A percentile compares a stretch with the other conserved stretches of the same genome.
Conservation (phyloP, 805 yeast species). For the Kockiozyma suomiensis region DNA sequence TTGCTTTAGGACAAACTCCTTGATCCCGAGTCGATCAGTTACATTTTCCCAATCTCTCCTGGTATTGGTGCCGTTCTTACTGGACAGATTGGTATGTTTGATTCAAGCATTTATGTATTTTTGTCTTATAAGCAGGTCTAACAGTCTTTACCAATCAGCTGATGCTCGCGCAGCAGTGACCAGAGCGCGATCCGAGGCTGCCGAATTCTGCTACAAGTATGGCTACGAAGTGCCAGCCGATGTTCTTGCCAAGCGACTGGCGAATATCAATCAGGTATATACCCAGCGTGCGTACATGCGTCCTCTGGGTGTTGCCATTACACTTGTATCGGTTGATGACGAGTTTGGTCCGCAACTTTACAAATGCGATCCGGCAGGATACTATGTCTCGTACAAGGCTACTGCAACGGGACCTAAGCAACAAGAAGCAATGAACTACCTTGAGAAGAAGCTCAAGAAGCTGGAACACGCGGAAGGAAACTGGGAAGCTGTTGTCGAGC, state of each 20-base stretch:
- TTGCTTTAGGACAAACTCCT: conserved; percentile 67
- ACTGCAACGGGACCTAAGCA: conserved; percentile 96
- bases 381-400: conserved; percentile 86
- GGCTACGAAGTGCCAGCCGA: conserved; percentile 97
- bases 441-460: conserved; percentile 88
- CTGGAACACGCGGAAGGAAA: conserved; percentile 71
- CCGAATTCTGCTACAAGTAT: conserved; percentile 89
- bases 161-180: conserved; percentile 90
- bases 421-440: conserved; percentile 86
- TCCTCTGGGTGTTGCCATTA: conserved; percentile 92
- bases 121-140: not conserved
- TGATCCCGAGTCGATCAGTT: conserved; percentile 84
- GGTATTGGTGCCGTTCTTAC: conserved; percentile 88
- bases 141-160: conserved; percentile 48
- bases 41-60: conserved; percentile 79
- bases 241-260: conserved; percentile 75
- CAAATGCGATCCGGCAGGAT: conserved; percentile 98
- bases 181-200: conserved; percentile 93
- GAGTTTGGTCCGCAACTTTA: conserved; percentile 85
- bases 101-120: too few species aligned
- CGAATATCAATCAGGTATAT: conserved; percentile 90
- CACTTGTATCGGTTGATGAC: conserved; percentile 86
- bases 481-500: conserved; percentile 87
- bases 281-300: conserved; percentile 99
- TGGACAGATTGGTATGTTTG: conserved; percentile 63